phyloP scores from a whole-genome alignment of 176 grass and related monocot species.

The Elymus sibiricus region DNA sequence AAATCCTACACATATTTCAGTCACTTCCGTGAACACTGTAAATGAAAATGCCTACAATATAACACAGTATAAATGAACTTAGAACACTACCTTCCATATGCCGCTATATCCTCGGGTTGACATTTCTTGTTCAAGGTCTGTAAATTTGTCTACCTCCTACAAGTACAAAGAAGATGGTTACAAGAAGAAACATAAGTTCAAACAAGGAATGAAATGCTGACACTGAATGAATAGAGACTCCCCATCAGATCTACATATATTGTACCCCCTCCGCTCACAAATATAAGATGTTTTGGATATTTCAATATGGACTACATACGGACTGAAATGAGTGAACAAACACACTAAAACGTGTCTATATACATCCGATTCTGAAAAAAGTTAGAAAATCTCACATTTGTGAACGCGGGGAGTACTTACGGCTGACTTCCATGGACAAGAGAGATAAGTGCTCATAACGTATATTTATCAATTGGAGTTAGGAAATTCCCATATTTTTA shows the following conservation, averaged over 20 bases:
- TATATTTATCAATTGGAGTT: not conserved
- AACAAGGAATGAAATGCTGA: conserved; percentile 29
- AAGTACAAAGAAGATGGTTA: conserved; percentile 16
- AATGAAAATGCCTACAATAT: conserved; percentile 7
- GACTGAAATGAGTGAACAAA: too few species aligned
- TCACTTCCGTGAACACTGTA: not conserved
- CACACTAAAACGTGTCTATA: too few species aligned
- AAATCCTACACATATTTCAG: conserved; percentile 7
- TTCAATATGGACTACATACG: too few species aligned
- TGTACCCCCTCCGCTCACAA: too few species aligned
- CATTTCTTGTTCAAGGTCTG: conserved; percentile 72
- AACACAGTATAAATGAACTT: conserved; percentile 9
- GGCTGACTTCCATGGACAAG: not conserved
- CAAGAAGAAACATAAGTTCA: not conserved
- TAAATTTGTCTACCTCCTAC: conserved; percentile 95
- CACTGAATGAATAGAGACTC: conserved; percentile 1
- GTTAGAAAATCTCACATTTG: too few species aligned
- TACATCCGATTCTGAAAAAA: too few species aligned
- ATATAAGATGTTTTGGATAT: too few species aligned
- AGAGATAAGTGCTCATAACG: not conserved
- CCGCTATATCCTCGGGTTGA: conserved; percentile 54
- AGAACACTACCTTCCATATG: conserved; percentile 72
- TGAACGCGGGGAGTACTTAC: not conserved
- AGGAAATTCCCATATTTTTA: not conserved
- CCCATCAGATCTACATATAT: not conserved